phyloP scores from a whole-genome alignment of 768 basidiomycete genomes.

The Sporobolomyces pararoseus region DNA sequence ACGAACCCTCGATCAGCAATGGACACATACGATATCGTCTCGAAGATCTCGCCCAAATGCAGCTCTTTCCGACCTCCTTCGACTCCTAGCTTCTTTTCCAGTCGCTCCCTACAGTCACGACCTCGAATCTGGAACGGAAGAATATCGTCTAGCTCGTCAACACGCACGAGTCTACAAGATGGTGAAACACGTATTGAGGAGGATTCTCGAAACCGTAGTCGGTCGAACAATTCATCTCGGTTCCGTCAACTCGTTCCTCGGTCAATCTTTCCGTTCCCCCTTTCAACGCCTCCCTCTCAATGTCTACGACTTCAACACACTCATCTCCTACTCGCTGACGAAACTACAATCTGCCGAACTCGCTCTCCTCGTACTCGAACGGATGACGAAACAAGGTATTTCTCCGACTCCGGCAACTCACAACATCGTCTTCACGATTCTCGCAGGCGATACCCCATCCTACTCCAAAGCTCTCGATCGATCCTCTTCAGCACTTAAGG shows the following conservation, averaged over 20 bases:
- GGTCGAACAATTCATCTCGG: slow-evolving; percentile 16
- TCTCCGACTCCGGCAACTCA: slow-evolving; percentile 21
- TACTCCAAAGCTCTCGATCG: slow-evolving; percentile 4
- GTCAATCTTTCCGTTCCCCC: neutral
- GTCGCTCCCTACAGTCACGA: slow-evolving; percentile 8
- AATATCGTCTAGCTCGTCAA: neutral
- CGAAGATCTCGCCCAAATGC: neutral
- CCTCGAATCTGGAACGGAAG: slow-evolving; percentile 3
- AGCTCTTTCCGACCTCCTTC: slow-evolving; percentile 6
- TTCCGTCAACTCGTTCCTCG: neutral
- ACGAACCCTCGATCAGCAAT: slow-evolving; percentile 8
- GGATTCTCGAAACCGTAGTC: slow-evolving; percentile 22
- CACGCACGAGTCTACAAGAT: slow-evolving; percentile 24
- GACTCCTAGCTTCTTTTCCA: slow-evolving; percentile 21
- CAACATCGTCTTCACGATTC: slow-evolving; percentile 25
- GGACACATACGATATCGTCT: neutral
- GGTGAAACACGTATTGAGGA: slow-evolving; percentile 28
- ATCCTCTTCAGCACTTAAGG: slow-evolving; percentile 21
- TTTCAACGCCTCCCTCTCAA: neutral
- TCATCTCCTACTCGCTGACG: slow-evolving; percentile 27
- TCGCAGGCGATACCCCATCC: neutral
- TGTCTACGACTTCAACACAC: slow-evolving; percentile 23
- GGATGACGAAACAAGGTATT: slow-evolving; percentile 11
- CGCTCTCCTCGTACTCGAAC: slow-evolving; percentile 28
- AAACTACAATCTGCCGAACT: slow-evolving; percentile 34